Base-by-base conservation (phyloP, 495 filamentous ascomycete species). In the Neurospora sp. region DNA sequence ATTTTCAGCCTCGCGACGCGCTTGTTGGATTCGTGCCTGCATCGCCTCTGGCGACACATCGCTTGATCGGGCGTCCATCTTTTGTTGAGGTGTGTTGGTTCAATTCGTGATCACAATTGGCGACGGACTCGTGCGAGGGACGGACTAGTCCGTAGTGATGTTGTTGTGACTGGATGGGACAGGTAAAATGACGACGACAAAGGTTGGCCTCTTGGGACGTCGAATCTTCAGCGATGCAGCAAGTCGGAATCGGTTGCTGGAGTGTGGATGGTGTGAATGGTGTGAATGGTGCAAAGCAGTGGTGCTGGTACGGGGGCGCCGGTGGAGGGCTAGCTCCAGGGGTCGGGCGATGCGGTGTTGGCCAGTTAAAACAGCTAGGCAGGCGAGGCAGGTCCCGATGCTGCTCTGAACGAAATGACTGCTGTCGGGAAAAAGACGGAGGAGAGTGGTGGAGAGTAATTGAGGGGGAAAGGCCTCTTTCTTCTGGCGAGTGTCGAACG, bases 1-100 rank as follows among this genome's bases (percentile, higher is more conserved):
- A 45, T 91, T 94, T 87, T 99, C 96, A 75, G 96, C 96, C 87
- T 99, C 96, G 86, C 96, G 93, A 85, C 96, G 89, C 79, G 96
- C 96, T 76, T 95, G 92, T 81, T 96, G 94, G 81, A 99, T 99
- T 86, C 92, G 93, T 80, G 85, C 83, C 81, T 89, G 87, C 87
- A 89, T 89, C 77, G 85, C 85, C 83, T 89, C 87, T 72, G 87
- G 86, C 80, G 86, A 87, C 78, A 88, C 86, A 78, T 88, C 86
- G 81, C 84, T 87, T 74, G 85, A 81, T 77, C 83, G 81, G 81
- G 83, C 82, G 76, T 87, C 84, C 85, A 87, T 87, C 70, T 72
- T 72, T 76, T 72, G 53, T 44, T 73, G 72, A 40, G 68, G 72
- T 61, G 71, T 45, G 73, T 75, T 73, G 53, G 27, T 18, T 61